Conservation (phyloP, 306 rosid species). For the Cicer bijugum region DNA sequence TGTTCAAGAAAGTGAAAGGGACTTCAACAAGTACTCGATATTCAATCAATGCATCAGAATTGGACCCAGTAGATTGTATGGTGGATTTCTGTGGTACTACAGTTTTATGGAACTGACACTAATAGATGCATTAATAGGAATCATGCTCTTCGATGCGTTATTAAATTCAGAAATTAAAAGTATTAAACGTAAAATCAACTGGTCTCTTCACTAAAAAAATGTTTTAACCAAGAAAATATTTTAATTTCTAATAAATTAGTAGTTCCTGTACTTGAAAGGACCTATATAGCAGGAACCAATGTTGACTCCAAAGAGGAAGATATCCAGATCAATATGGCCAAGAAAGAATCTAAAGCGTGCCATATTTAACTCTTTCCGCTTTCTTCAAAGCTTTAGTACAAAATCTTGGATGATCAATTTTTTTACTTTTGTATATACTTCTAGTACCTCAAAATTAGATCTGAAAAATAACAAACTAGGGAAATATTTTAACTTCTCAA, state of each 20-base stretch:
- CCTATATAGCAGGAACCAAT: not conserved
- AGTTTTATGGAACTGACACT: constrained; percentile 19
- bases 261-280: constrained; percentile 9
- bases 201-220: not conserved
- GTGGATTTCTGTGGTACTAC: constrained; percentile 13
- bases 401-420: constrained; percentile 26
- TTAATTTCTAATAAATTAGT: not conserved
- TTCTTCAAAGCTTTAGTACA: constrained; percentile 7
- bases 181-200: constrained; percentile 1
- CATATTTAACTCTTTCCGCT: constrained; percentile 1
- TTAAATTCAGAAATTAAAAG: not conserved
- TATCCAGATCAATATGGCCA: constrained; percentile 22
- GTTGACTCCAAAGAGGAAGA: constrained; percentile 25
- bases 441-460: constrained; percentile 11
- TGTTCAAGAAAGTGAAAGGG: constrained; percentile 30
- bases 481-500: constrained; percentile 38
- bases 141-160: constrained; percentile 19
- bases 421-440: not conserved
- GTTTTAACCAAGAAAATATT: constrained; percentile 13
- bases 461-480: constrained; percentile 3
- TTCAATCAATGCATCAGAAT: constrained; percentile 29
- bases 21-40: constrained; percentile 32
- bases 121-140: constrained; percentile 33
- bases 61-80: constrained; percentile 23
- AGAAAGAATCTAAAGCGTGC: constrained; percentile 10